Evolutionary conservation across 257 asterid species (phyloP).

Genomic region (Gentiana straminea): DNA sequence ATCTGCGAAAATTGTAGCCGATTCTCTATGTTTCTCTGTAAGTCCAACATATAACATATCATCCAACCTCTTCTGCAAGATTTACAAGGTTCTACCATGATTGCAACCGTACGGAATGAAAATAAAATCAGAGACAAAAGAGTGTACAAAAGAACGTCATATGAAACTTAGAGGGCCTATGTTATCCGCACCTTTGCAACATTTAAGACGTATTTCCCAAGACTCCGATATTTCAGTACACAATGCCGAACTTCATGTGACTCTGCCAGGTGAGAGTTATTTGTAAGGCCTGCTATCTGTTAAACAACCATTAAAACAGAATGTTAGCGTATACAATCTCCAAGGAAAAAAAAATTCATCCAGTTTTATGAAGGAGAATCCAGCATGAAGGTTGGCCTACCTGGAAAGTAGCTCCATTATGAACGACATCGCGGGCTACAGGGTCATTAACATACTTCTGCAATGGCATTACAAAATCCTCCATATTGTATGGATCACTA

Average conservation of each 20-base stretch:
- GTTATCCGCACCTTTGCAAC: no score
- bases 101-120: constrained; percentile 14
- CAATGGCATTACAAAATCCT: constrained; percentile 72
- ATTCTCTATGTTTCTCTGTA: constrained; percentile 88
- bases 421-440: constrained; percentile 66
- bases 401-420: constrained; percentile 82
- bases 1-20: constrained; percentile 83
- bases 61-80: constrained; percentile 88
- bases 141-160: constrained; percentile 4
- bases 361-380: no score
- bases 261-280: constrained; percentile 61
- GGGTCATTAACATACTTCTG: constrained; percentile 72
- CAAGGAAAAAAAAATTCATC: no score
- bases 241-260: constrained; percentile 91
- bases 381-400: no score
- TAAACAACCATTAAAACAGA: constrained; percentile 6
- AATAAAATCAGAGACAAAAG: constrained; percentile 9
- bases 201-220: constrained; percentile 71
- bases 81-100: constrained; percentile 31
- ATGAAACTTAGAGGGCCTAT: constrained; percentile 37
- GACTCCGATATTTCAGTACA: constrained; percentile 53
- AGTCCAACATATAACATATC: constrained; percentile 88
- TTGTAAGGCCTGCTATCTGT: constrained; percentile 73
- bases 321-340: no score
- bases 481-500: constrained; percentile 60